These are phyloP conservation scores for Salvia sclarea DNA, from an alignment of 305 asterid genomes.

Conservation along the genomic window DNA sequence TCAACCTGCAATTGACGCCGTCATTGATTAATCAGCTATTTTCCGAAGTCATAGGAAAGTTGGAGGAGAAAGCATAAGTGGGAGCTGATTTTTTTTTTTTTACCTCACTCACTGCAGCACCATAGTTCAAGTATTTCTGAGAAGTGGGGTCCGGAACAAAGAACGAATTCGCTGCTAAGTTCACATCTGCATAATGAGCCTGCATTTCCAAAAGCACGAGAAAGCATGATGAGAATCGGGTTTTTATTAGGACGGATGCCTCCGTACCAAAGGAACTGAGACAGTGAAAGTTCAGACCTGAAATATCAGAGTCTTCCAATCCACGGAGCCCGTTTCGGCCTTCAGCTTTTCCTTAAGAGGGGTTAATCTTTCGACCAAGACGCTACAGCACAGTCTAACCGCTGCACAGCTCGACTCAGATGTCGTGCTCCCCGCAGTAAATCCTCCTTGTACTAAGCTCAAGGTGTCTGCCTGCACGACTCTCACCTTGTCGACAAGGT, in stretches of 20 bases:
- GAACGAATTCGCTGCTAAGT: conserved; percentile 15
- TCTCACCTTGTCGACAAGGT: conserved; percentile 17
- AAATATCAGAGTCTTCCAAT: conserved; percentile 12
- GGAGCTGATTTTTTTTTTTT: neutral
- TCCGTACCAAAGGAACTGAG: neutral
- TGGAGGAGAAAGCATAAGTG: neutral
- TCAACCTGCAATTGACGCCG: conserved; percentile 22
- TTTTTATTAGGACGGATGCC: too few relatives aligned
- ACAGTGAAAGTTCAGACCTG: neutral
- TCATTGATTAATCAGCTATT: too few relatives aligned
- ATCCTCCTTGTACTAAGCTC: conserved; percentile 26
- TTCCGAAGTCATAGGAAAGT: too few relatives aligned
- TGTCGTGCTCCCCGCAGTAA: conserved; percentile 26
- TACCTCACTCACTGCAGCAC: conserved; percentile 34
- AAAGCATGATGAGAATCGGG: too few relatives aligned
- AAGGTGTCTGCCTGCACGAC: conserved; percentile 19
- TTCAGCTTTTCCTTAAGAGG: conserved; percentile 10
- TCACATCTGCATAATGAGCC: conserved; percentile 18
- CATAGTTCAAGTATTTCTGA: conserved; percentile 18
- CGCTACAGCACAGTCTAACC: conserved; percentile 12
- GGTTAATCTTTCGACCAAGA: conserved; percentile 21
- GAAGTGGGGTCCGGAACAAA: conserved; percentile 14
- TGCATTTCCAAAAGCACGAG: neutral
- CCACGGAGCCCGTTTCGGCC: neutral
- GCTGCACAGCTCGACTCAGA: conserved; percentile 28